Evolutionary conservation across 805 yeast species (phyloP), one percentile per base, ranked within the genome.

Genomic region (Wickerhamomyces sydowiorum): DNA sequence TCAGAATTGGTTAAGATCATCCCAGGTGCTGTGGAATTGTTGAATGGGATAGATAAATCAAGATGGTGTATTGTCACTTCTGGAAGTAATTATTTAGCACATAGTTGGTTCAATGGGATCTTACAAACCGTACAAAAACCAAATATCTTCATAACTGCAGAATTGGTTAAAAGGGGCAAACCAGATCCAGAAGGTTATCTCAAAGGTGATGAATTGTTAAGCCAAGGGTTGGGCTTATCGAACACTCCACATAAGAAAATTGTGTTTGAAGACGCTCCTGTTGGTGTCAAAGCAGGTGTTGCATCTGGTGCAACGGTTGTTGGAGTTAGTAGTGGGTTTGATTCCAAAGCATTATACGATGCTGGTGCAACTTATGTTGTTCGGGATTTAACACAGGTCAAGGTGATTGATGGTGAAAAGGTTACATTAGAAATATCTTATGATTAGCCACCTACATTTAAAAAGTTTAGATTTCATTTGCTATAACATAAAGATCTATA

Each of bases 261-360:
- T 37, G 89, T 83, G 29, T 86, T 86, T 56, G 96, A 86, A 66
- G 96, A 86, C 60, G 95, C 95, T 37, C 95, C 95, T 46, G 91
- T 91, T 38, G 95, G 96, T 60, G 80, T 86, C 50, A 69, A 78
- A 54, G 95, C 95, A 30, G 96, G 95, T 63, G 78, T 81, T 57
- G 86, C 76, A 45, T 86, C 93, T 15, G 95, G 95, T 50, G 90
- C 95, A 57, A 72, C 74, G 59, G 83, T 86, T 45, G 78, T 86
- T 53, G 96, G 95, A 60, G 81, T 87, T 64, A 85, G 90, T 51
- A 82, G 91, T 47, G 80, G 93, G 41, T 85, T 83, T 63, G 79
- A 74, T 49, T 75, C 85, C 31, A 42, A 53, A 30, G 14, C 47
- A 20, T 35, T 56, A 25, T 74, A 80, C 64, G 75, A 70, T 42